A percentile compares a stretch with the other conserved stretches of the same genome.
Evolutionary conservation across 2,329 filamentous ascomycete species (phyloP).

Genomic region (Aspergillus versicolor): DNA sequence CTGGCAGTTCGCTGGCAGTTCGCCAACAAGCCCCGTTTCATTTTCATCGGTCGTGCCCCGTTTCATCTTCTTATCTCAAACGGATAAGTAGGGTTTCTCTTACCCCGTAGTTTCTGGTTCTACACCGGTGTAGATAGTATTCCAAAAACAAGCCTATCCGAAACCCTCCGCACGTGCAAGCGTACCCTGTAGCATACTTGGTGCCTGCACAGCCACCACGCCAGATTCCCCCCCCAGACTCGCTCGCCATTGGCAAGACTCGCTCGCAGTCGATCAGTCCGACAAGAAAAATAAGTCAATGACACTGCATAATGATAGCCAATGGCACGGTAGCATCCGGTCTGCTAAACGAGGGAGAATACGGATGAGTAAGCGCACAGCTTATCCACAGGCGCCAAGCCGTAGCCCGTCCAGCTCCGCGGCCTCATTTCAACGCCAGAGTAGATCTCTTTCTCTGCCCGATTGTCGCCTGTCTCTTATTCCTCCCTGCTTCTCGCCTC

Average conservation of each 20-base stretch:
- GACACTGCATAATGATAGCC: no score
- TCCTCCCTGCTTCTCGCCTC: neutral
- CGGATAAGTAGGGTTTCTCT: neutral
- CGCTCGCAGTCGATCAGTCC: neutral
- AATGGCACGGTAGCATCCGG: no score
- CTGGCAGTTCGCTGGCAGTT: no score
- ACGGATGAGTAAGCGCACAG: conserved; percentile 13
- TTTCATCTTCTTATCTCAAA: no score
- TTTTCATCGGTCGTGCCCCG: no score
- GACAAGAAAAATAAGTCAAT: neutral
- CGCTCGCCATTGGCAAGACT: neutral
- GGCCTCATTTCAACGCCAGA: neutral
- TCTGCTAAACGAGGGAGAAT: neutral
- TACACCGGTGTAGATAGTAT: neutral
- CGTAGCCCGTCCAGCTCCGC: conserved; percentile 4
- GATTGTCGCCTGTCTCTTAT: neutral
- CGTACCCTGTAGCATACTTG: neutral
- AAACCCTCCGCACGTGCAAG: neutral
- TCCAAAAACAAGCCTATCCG: neutral
- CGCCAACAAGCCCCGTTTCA: no score
- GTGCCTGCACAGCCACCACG: neutral
- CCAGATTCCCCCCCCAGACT: neutral
- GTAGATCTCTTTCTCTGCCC: conserved; percentile 1
- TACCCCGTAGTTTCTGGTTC: neutral
- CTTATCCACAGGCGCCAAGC: conserved; percentile 2